A percentile compares a stretch with the other conserved stretches of the same genome.
These are phyloP conservation scores for Cyclostephanos invisitatus DNA, from an alignment of 108 stramenopile genomes.

Conservation along the genomic window DNA sequence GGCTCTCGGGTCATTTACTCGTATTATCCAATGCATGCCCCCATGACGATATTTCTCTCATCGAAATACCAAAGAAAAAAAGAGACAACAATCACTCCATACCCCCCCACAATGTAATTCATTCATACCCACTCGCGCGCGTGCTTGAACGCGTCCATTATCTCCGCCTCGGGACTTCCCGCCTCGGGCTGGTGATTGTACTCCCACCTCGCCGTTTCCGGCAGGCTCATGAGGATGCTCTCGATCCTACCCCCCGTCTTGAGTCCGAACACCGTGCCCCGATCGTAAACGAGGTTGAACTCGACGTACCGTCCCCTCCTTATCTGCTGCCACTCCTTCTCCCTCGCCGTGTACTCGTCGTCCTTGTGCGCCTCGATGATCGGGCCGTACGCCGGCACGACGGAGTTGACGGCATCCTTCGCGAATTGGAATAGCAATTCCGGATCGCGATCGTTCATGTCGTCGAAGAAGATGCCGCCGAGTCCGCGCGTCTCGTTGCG, in stretches of 20 bases:
- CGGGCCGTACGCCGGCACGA: slow-evolving; percentile 92
- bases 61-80: too few relatives aligned
- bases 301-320: slow-evolving; percentile 95
- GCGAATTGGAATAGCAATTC: slow-evolving; percentile 87
- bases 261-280: slow-evolving; percentile 98
- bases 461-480: slow-evolving; percentile 99
- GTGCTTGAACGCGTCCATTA: slow-evolving; percentile 90
- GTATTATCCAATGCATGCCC: too few relatives aligned
- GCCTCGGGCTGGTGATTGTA: slow-evolving; percentile 87
- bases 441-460: slow-evolving; percentile 93
- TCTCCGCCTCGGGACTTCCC: slow-evolving; percentile 91
- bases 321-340: slow-evolving; percentile 98
- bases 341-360: slow-evolving; percentile 84
- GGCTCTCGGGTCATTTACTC: too few relatives aligned
- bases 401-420: slow-evolving; percentile 84
- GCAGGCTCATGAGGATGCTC: slow-evolving; percentile 98
- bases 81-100: too few relatives aligned
- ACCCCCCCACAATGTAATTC: background rate
- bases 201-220: slow-evolving; percentile 98
- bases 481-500: slow-evolving; percentile 96
- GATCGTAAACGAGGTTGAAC: slow-evolving; percentile 99
- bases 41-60: too few relatives aligned
- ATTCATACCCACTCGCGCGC: slow-evolving; percentile 89
- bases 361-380: slow-evolving; percentile 90
- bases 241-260: slow-evolving; percentile 99